These are phyloP conservation scores for Artomyces pyxidatus DNA, from an alignment of 768 basidiomycete species.

Conservation along the genomic window DNA sequence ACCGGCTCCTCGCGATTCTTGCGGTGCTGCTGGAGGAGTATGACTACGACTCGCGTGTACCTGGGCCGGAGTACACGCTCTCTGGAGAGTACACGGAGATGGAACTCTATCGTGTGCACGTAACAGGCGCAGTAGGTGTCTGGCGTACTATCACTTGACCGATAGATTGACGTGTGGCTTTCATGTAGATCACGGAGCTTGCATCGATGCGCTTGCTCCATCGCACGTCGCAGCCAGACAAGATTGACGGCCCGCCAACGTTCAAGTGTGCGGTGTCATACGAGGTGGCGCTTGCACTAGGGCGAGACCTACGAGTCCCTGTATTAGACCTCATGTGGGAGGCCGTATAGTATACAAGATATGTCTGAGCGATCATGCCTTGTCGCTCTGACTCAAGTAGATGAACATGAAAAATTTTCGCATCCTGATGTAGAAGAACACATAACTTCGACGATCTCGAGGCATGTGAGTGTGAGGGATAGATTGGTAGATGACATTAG, in stretches of 20 bases:
- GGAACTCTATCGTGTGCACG: slow-evolving; percentile 55
- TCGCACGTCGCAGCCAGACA: slow-evolving; percentile 51
- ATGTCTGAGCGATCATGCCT: no score
- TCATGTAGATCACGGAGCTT: slow-evolving; percentile 54
- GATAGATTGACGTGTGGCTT: background rate
- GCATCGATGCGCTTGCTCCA: slow-evolving; percentile 58
- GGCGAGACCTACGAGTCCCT: slow-evolving; percentile 50
- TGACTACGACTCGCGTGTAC: slow-evolving; percentile 39
- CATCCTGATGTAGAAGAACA: no score
- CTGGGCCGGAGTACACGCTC: slow-evolving; percentile 39
- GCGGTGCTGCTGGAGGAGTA: slow-evolving; percentile 73
- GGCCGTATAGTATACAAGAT: no score
- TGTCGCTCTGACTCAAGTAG: no score
- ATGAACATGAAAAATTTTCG: no score
- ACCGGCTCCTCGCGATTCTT: slow-evolving; percentile 72
- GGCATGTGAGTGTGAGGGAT: no score
- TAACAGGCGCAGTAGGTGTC: slow-evolving; percentile 48
- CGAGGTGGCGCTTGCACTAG: slow-evolving; percentile 43
- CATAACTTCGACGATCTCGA: no score
- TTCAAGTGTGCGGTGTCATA: slow-evolving; percentile 71
- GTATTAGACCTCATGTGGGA: slow-evolving; percentile 69
- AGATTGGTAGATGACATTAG: no score
- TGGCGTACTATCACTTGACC: background rate
- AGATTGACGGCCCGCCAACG: slow-evolving; percentile 59
- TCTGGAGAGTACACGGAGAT: slow-evolving; percentile 71